phyloP scores from a whole-genome alignment of 768 basidiomycete genomes.

The Pisolithus sp. region DNA sequence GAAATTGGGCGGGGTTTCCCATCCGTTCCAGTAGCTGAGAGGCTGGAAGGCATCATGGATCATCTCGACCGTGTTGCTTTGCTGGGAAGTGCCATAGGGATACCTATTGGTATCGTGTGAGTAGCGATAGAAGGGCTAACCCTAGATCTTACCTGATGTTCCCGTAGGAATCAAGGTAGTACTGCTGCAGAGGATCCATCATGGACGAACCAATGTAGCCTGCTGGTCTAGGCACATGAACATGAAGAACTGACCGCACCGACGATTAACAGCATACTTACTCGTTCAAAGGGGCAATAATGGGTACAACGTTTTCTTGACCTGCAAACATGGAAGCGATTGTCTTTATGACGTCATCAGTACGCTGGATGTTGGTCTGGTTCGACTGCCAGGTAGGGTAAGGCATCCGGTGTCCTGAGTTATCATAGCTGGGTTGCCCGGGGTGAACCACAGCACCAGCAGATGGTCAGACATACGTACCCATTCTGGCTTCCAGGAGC shows the following conservation, averaged over 20 bases:
- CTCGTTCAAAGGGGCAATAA: slow-evolving; percentile 80
- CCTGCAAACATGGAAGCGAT: slow-evolving; percentile 55
- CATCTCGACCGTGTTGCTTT: slow-evolving; percentile 55
- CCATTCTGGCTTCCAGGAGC: slow-evolving; percentile 84
- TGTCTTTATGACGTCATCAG: slow-evolving; percentile 55
- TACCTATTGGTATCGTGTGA: slow-evolving; percentile 21
- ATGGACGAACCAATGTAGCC: slow-evolving; percentile 53
- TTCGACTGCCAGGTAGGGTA: slow-evolving; percentile 67
- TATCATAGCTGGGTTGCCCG: slow-evolving; percentile 55
- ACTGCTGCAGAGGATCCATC: slow-evolving; percentile 48
- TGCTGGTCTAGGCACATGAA: slow-evolving; percentile 50
- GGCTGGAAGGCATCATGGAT: slow-evolving; percentile 79
- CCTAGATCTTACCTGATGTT: slow-evolving; percentile 50
- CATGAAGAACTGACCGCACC: not conserved
- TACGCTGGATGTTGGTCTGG: slow-evolving; percentile 59
- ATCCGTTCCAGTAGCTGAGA: slow-evolving; percentile 62
- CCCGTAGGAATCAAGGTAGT: slow-evolving; percentile 68
- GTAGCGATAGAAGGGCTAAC: not conserved
- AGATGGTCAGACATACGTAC: slow-evolving; percentile 29
- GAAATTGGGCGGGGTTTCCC: slow-evolving; percentile 45
- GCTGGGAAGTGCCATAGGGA: slow-evolving; percentile 36
- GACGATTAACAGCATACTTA: slow-evolving; percentile 21
- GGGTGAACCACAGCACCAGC: slow-evolving; percentile 3
- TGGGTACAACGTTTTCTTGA: slow-evolving; percentile 48
- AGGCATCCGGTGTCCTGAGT: slow-evolving; percentile 61